Evolutionary conservation across 2,329 filamentous ascomycete genomes (phyloP).

Genomic region (Onygenales sp.): DNA sequence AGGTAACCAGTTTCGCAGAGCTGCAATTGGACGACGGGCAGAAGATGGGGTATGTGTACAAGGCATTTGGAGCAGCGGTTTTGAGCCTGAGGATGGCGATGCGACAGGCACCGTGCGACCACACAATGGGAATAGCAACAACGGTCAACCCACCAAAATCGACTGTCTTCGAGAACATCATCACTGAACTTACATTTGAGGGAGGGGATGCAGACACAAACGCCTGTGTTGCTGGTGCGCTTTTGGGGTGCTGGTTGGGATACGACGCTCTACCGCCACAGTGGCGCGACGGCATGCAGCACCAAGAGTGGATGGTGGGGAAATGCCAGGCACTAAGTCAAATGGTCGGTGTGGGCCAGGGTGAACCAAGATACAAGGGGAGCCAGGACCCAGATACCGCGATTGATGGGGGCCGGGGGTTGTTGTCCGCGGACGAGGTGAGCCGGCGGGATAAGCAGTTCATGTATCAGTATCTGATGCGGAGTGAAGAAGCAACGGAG

Average conservation of each 20-base stretch:
- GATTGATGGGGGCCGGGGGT: conserved; percentile 10
- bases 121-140: conserved; percentile 9
- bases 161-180: conserved; percentile 36
- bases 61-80: conserved; percentile 42
- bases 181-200: conserved; percentile 41
- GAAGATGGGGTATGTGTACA: conserved; percentile 47
- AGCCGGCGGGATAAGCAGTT: conserved; percentile 7
- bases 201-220: conserved; percentile 49
- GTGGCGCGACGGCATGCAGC: conserved; percentile 39
- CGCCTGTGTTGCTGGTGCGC: conserved; percentile 42
- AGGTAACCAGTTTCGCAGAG: conserved; percentile 27
- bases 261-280: conserved; percentile 38
- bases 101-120: conserved; percentile 16
- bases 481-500: conserved; percentile 3
- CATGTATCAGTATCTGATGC: conserved; percentile 8
- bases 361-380: conserved; percentile 4
- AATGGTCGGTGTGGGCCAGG: not conserved
- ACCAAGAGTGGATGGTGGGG: conserved; percentile 12
- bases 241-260: conserved; percentile 41
- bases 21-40: conserved; percentile 37
- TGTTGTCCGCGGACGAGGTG: conserved; percentile 10
- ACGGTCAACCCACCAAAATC: not conserved
- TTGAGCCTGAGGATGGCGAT: conserved; percentile 37
- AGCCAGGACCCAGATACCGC: conserved; percentile 8
- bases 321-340: conserved; percentile 9